Percentiles rank a stretch among this genome's conserved stretches.
Evolutionary conservation across 148 eudicot genomes (phyloP).

Genomic region (Suaeda aralocaspica): DNA sequence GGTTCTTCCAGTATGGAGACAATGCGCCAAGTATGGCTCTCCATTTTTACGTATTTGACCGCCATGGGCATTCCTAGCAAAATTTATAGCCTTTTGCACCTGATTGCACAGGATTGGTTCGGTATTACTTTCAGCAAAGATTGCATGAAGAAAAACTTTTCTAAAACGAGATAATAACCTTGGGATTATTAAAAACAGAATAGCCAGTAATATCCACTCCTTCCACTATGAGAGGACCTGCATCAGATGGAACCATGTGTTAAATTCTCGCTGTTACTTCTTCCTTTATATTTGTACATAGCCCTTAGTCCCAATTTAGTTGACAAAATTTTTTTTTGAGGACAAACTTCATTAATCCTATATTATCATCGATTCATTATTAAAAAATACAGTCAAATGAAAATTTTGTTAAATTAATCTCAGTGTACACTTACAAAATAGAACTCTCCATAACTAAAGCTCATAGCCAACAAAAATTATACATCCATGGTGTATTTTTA

Average conservation of each 20-base stretch:
- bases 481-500: too few relatives aligned
- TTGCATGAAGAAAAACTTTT: constrained; percentile 1
- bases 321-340: too few relatives aligned
- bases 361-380: too few relatives aligned
- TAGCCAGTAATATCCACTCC: constrained; percentile 91
- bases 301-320: too few relatives aligned
- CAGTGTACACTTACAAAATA: too few relatives aligned
- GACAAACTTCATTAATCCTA: too few relatives aligned
- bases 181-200: constrained; percentile 60
- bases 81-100: constrained; percentile 87
- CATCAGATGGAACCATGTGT: constrained; percentile 13
- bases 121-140: constrained; percentile 25
- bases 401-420: too few relatives aligned
- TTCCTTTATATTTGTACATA: too few relatives aligned
- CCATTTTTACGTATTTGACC: constrained; percentile 83
- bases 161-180: constrained; percentile 52
- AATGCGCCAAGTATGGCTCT: constrained; percentile 81
- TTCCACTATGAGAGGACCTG: constrained; percentile 72
- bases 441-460: too few relatives aligned
- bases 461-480: too few relatives aligned
- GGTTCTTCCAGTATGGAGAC: constrained; percentile 81
- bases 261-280: too few relatives aligned
- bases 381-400: too few relatives aligned
- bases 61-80: constrained; percentile 81
- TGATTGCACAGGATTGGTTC: constrained; percentile 43